A percentile compares a stretch with the other conserved stretches of the same genome.
phyloP scores from a whole-genome alignment of 495 filamentous ascomycete species.

The Trichoderma orchidacearum region DNA sequence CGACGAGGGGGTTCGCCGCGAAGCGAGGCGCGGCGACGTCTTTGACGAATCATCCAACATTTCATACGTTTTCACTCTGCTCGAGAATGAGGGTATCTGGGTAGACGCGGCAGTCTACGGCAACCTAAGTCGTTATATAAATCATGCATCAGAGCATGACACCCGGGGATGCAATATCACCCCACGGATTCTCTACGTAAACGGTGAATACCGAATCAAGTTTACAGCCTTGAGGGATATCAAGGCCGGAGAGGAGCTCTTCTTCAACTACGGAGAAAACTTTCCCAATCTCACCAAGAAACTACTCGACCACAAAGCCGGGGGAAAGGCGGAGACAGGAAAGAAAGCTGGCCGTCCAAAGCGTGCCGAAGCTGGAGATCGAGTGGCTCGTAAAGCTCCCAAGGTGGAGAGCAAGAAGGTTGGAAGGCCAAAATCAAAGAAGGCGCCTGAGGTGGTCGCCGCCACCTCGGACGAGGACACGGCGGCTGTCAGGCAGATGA shows the following conservation, averaged over 20 bases:
- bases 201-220: slow-evolving; percentile 53
- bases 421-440: background rate
- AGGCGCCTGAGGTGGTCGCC: background rate
- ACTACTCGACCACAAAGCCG: background rate
- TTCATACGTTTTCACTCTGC: slow-evolving; percentile 54
- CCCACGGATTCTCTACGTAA: slow-evolving; percentile 47
- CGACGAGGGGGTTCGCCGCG: slow-evolving; percentile 43
- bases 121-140: slow-evolving; percentile 52
- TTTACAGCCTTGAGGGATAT: slow-evolving; percentile 48
- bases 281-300: slow-evolving; percentile 21
- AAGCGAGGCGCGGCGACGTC: slow-evolving; percentile 42
- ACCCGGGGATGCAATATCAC: slow-evolving; percentile 38
- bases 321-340: background rate
- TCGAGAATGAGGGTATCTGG: slow-evolving; percentile 37
- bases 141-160: slow-evolving; percentile 38
- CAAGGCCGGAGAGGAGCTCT: slow-evolving; percentile 50
- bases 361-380: background rate
- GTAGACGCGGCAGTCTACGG: slow-evolving; percentile 39
- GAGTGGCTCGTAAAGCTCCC: background rate
- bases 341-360: background rate
- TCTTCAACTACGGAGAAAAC: slow-evolving; percentile 53
- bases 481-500: background rate
- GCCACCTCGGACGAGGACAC: background rate
- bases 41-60: slow-evolving; percentile 47
- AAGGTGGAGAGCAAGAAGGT: background rate